Evolutionary conservation across 73 alveolate species (phyloP).

Genomic region (Uronychia setigera): DNA sequence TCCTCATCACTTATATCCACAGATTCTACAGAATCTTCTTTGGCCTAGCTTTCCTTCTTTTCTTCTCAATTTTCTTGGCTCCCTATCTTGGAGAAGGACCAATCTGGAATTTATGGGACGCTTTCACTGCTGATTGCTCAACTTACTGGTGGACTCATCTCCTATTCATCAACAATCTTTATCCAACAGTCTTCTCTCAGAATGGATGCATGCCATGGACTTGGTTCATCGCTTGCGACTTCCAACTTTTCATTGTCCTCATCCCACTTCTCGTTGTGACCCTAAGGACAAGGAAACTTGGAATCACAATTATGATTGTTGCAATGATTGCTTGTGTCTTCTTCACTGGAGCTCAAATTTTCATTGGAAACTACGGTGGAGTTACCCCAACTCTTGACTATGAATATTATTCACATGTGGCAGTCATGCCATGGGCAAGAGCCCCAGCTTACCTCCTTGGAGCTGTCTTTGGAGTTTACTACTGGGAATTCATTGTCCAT

Average conservation of each 20-base stretch:
- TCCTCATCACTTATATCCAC: conserved; percentile 16
- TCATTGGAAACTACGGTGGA: not conserved
- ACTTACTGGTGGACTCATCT: conserved; percentile 66
- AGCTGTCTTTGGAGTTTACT: not conserved
- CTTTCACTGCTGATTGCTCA: conserved; percentile 26
- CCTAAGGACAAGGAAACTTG: not conserved
- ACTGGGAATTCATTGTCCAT: not conserved
- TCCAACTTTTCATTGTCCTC: not conserved
- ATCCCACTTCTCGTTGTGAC: not conserved
- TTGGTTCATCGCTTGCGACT: conserved; percentile 8
- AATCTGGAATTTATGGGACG: conserved; percentile 22
- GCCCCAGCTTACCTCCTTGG: not conserved
- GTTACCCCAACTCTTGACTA: not conserved
- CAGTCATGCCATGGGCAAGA: not conserved
- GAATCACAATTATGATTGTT: not conserved
- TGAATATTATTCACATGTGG: not conserved
- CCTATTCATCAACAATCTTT: conserved; percentile 60
- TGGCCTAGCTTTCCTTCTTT: conserved; percentile 18
- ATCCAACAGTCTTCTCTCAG: conserved; percentile 39
- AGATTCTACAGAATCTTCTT: conserved; percentile 37
- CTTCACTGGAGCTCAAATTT: not conserved
- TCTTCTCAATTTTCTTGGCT: conserved; percentile 14
- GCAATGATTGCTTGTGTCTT: not conserved
- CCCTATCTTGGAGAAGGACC: conserved; percentile 69
- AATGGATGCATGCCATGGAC: conserved; percentile 54